Base-by-base conservation (phyloP, 768 basidiomycete species). In the Piloderma croceum region DNA sequence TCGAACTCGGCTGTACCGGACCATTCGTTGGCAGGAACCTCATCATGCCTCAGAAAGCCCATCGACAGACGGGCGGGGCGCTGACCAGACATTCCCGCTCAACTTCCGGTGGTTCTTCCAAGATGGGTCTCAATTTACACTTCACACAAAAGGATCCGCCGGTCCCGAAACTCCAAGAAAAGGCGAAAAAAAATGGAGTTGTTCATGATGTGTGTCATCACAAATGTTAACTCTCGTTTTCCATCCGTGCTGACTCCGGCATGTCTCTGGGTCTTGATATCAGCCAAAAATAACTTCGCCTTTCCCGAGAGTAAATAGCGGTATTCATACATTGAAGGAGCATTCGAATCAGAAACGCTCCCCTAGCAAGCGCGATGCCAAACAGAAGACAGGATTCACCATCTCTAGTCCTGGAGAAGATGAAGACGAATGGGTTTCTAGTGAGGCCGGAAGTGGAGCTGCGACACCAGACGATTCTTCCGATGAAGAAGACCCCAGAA, bases 391-490 rank as follows among this genome's bases (percentile, higher is more conserved):
- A 18, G 80, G 76, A 4, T 84, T 86, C 52, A 74, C 74, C 10
- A 68, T 83, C 42, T 67, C 79, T 7, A 73, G 68, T 37, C 63
- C 73, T 22, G 64, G 61, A 29, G 70, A 60, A 19, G 71, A 67
- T 27, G 71, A 67, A 10, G 82, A 84, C 41, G 85, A 77, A 42
- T 87, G 83, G 83, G 71, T 83, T 1, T 87, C 84, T 20, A 84
- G 79, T 55, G 83, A 83, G 59, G n/a, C n/a, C n/a, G n/a, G n/a
- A n/a, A 86, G 83, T 51, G 84, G 82, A 6, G 80, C 76, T 0
- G 82, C 65, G 1, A 87, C 84, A 2, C 85, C 84, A 4, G 73
- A 71, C 48, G 68, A 67, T 27, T 74, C 76, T 1, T 71, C 73
- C 36, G 68, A 67, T 15, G 65, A 52, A 13, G 45, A 50, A 10